These are phyloP conservation scores for Suillus lakei DNA, from an alignment of 768 basidiomycete species.

Conservation along the genomic window DNA sequence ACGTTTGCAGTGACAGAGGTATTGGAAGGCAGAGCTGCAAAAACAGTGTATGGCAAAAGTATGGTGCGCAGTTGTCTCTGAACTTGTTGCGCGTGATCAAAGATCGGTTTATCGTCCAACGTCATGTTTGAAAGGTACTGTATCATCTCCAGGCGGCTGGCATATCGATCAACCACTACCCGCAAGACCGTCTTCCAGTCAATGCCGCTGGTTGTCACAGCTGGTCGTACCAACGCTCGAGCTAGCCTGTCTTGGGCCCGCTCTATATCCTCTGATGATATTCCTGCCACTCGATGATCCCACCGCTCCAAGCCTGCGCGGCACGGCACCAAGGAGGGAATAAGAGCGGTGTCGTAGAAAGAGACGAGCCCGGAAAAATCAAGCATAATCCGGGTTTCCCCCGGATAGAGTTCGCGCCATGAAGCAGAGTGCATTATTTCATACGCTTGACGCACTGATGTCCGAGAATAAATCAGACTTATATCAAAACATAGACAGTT, in stretches of 20 bases:
- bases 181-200: conserved; percentile 48
- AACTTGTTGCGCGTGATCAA: conserved; percentile 11
- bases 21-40: conserved; percentile 2
- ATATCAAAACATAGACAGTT: neutral
- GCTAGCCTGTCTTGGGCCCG: conserved; percentile 14
- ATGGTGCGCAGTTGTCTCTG: conserved; percentile 26
- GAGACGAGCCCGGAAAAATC: conserved; percentile 24
- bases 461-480: neutral
- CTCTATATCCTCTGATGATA: conserved; percentile 18
- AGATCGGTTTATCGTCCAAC: conserved; percentile 11
- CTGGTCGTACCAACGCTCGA: conserved; percentile 8
- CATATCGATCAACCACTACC: conserved; percentile 46
- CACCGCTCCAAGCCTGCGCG: conserved; percentile 23
- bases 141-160: conserved; percentile 44
- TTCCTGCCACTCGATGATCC: conserved; percentile 23
- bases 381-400: conserved; percentile 29
- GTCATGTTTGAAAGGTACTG: conserved; percentile 38
- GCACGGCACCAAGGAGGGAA: conserved; percentile 19
- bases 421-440: conserved; percentile 23
- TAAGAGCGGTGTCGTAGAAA: conserved; percentile 33
- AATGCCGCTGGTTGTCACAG: conserved; percentile 32
- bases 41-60: conserved; percentile 15
- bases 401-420: conserved; percentile 29
- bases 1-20: neutral
- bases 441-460: neutral